Conservation (phyloP, 345 rosid species). For the Moricandia moricandioides region DNA sequence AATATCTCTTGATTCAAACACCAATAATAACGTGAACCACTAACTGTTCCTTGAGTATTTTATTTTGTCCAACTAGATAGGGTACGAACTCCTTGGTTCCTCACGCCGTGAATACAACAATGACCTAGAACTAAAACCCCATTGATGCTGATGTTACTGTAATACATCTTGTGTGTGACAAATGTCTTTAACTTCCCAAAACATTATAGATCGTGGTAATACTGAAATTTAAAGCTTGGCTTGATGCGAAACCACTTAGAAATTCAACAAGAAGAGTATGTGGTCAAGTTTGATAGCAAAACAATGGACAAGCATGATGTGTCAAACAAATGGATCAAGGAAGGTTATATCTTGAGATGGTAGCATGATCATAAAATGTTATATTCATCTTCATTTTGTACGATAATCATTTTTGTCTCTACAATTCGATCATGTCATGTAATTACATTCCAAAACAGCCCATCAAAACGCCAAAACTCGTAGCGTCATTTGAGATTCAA, state of each 20-base stretch:
- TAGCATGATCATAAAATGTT: too few relatives aligned
- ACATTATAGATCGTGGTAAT: background rate
- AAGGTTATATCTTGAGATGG: too few relatives aligned
- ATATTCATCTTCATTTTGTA: too few relatives aligned
- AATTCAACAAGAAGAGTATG: background rate
- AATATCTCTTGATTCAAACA: background rate
- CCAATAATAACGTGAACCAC: background rate
- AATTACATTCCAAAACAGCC: background rate
- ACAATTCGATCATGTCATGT: background rate
- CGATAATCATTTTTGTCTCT: background rate
- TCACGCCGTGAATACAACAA: background rate
- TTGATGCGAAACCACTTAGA: background rate
- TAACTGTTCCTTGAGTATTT: background rate
- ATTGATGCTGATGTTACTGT: background rate
- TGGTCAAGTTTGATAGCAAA: background rate
- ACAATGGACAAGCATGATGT: background rate
- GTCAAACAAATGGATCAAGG: background rate
- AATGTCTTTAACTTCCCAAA: background rate
- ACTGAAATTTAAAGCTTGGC: background rate
- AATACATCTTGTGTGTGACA: background rate
- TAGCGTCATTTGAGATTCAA: background rate
- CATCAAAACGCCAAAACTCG: background rate
- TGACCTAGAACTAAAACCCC: background rate
- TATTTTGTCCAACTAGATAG: background rate
- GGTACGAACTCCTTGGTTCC: background rate